phyloP scores from a whole-genome alignment of 2,329 filamentous ascomycete genomes.

The Penicillium nordicum region DNA sequence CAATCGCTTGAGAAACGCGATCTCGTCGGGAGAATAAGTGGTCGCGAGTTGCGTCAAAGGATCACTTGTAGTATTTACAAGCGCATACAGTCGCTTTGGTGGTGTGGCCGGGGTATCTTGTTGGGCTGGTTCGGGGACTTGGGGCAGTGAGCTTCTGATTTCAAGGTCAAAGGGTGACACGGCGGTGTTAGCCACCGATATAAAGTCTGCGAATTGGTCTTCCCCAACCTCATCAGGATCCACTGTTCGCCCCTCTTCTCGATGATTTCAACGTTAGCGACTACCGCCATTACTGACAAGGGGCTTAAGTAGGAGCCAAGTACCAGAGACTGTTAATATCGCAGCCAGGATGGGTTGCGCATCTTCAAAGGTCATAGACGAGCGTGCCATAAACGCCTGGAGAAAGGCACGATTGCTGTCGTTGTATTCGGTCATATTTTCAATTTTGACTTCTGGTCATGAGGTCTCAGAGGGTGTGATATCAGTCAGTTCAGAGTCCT shows the following conservation, averaged over 20 bases:
- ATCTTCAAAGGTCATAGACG: slow-evolving; percentile 71
- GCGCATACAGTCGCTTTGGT: slow-evolving; percentile 65
- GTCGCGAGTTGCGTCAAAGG: slow-evolving; percentile 83
- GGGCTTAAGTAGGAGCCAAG: background rate
- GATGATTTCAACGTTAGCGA: background rate
- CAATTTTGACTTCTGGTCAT: slow-evolving; percentile 4
- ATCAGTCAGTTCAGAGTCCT: background rate
- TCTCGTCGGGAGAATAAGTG: slow-evolving; percentile 73
- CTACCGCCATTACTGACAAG: background rate
- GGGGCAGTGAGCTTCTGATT: slow-evolving; percentile 71
- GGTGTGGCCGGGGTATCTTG: slow-evolving; percentile 1
- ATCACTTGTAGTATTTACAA: slow-evolving; percentile 87
- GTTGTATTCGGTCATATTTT: slow-evolving; percentile 43
- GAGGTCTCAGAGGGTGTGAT: background rate
- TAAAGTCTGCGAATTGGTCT: slow-evolving; percentile 64
- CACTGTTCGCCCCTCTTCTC: slow-evolving; percentile 46
- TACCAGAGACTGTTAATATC: slow-evolving; percentile 63
- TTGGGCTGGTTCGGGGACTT: slow-evolving; percentile 50
- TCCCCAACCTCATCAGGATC: slow-evolving; percentile 63
- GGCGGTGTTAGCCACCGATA: slow-evolving; percentile 66
- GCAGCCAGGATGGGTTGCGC: slow-evolving; percentile 70
- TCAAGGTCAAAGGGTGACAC: slow-evolving; percentile 83
- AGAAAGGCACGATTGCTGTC: slow-evolving; percentile 82
- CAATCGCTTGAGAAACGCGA: slow-evolving; percentile 81
- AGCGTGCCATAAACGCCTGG: slow-evolving; percentile 78